A percentile compares a stretch with the other conserved stretches of the same genome.
Conservation (phyloP, 1,284 basidiomycete genomes). For the Neolentinus lepideus region DNA sequence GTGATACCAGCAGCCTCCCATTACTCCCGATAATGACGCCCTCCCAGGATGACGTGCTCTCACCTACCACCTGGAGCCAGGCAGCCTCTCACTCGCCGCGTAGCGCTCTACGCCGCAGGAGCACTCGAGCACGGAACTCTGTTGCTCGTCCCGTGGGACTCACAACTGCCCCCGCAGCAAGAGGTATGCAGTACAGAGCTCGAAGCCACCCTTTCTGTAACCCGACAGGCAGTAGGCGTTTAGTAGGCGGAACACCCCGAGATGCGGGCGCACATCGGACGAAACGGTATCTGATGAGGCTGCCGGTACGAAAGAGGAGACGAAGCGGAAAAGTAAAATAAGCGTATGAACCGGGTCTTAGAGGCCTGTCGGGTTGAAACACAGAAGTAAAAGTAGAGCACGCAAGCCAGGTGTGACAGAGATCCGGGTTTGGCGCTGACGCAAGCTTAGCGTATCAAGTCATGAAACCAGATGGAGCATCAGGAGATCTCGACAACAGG, state of each 20-base stretch:
- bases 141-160: constrained; percentile 17
- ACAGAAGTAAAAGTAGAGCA: constrained; percentile 7
- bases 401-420: constrained; percentile 6
- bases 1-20: neutral
- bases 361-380: constrained; percentile 14
- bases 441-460: constrained; percentile 12
- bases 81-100: neutral
- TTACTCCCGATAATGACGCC: neutral
- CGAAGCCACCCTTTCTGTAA: constrained; percentile 8
- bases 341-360: constrained; percentile 13
- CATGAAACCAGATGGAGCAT: constrained; percentile 4
- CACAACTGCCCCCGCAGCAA: constrained; percentile 15
- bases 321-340: neutral
- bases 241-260: constrained; percentile 11
- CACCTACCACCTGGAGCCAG: neutral
- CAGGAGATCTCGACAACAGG: neutral
- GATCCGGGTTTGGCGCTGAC: constrained; percentile 15
- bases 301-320: neutral
- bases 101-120: constrained; percentile 6
- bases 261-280: neutral
- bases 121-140: constrained; percentile 21
- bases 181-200: constrained; percentile 14
- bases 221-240: constrained; percentile 8
- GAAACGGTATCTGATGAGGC: neutral
- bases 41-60: neutral